phyloP scores from a whole-genome alignment of 805 yeast species.

The Teunomyces panamensis region DNA sequence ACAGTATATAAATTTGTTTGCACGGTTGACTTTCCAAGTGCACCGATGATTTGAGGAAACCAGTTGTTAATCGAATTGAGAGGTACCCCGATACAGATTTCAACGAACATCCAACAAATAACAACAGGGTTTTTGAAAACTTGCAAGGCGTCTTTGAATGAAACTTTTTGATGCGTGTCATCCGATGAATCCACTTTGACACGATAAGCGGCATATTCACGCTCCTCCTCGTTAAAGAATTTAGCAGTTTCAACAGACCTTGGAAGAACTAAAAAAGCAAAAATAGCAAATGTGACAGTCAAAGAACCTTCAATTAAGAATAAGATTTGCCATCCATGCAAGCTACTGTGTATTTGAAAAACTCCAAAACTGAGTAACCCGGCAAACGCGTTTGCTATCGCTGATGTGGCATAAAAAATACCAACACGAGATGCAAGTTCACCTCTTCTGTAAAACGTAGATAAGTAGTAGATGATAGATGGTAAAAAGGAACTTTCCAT shows the following conservation, averaged over 20 bases:
- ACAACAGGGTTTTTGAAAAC: constrained; percentile 46
- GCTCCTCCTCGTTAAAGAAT: constrained; percentile 41
- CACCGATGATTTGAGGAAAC: constrained; percentile 46
- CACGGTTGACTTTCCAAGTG: constrained; percentile 38
- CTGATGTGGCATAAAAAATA: constrained; percentile 34
- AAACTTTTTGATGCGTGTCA: constrained; percentile 30
- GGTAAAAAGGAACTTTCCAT: constrained; percentile 39
- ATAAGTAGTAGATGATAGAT: constrained; percentile 35
- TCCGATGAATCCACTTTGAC: constrained; percentile 46
- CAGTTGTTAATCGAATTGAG: constrained; percentile 47
- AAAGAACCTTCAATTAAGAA: constrained; percentile 45
- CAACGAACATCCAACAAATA: constrained; percentile 43
- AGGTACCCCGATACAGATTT: constrained; percentile 48
- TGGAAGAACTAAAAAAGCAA: constrained; percentile 35
- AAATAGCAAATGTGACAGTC: constrained; percentile 33
- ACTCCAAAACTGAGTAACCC: constrained; percentile 33
- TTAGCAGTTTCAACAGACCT: constrained; percentile 31
- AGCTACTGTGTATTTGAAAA: constrained; percentile 37
- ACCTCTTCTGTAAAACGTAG: constrained; percentile 35
- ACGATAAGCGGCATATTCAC: constrained; percentile 34
- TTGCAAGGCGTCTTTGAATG: constrained; percentile 39
- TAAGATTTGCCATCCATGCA: constrained; percentile 49
- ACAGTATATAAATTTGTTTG: constrained; percentile 43
- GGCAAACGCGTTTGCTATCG: constrained; percentile 35
- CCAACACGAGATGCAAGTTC: constrained; percentile 36